These are phyloP conservation scores for Colletotrichum gigasporum DNA, from an alignment of 2,329 filamentous ascomycete species.

Conservation along the genomic window DNA sequence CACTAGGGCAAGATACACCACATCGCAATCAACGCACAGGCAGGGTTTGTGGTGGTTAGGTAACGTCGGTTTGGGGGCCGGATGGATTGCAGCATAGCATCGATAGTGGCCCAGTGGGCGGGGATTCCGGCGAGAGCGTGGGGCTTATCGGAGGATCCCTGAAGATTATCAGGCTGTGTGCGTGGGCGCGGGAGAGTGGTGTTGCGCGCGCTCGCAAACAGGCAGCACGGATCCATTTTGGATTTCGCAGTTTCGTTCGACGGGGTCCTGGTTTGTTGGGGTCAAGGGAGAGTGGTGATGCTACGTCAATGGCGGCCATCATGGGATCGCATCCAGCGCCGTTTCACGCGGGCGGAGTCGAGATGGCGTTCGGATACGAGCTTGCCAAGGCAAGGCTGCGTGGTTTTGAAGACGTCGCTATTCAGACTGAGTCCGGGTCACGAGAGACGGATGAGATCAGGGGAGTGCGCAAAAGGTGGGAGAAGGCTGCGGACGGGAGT, in stretches of 20 bases:
- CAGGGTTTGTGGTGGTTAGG: no score
- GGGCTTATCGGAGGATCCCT: not conserved
- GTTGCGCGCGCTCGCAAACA: no score
- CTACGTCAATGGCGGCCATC: not conserved
- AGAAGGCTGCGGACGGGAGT: not conserved
- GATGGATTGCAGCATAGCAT: not conserved
- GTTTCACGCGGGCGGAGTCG: not conserved
- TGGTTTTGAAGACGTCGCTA: not conserved
- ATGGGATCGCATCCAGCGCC: not conserved
- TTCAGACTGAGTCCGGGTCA: not conserved
- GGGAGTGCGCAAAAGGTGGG: not conserved
- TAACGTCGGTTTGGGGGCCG: not conserved
- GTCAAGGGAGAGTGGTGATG: no score
- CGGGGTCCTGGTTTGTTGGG: no score
- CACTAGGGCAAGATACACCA: no score
- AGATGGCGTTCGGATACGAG: not conserved
- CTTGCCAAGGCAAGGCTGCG: not conserved
- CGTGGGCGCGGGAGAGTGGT: no score
- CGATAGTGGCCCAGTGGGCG: no score
- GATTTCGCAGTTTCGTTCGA: no score
- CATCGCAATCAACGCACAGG: no score
- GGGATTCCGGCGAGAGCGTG: no score
- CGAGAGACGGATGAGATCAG: not conserved
- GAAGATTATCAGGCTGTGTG: not conserved
- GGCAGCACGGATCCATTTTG: no score